phyloP scores from a whole-genome alignment of 306 rosid genomes.

The Lupinus albus region DNA sequence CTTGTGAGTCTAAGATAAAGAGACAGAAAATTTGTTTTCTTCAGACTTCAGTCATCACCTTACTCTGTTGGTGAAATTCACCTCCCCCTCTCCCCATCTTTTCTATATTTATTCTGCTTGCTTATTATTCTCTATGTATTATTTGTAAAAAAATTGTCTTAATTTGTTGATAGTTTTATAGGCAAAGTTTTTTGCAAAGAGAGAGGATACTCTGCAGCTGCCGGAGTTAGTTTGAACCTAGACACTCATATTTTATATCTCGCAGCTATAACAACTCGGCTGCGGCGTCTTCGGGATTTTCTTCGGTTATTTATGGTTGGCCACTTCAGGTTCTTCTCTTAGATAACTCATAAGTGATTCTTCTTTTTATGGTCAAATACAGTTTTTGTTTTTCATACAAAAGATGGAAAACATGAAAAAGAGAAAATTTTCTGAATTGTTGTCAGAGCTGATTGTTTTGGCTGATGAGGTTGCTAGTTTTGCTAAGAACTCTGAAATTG shows the following conservation, averaged over 20 bases:
- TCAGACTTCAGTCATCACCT: constrained; percentile 25
- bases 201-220: too few relatives aligned
- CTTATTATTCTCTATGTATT: constrained; percentile 1
- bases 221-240: too few relatives aligned
- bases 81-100: background rate
- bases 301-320: constrained; percentile 3
- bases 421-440: constrained; percentile 46
- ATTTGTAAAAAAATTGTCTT: background rate
- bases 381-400: constrained; percentile 26
- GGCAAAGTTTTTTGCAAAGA: too few relatives aligned
- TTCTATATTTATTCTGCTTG: constrained; percentile 2
- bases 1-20: constrained; percentile 16
- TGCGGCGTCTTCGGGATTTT: too few relatives aligned
- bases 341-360: constrained; percentile 23
- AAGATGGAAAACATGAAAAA: constrained; percentile 44
- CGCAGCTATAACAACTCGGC: too few relatives aligned
- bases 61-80: constrained; percentile 41
- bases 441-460: constrained; percentile 50
- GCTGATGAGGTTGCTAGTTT: constrained; percentile 58
- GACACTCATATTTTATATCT: too few relatives aligned
- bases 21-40: constrained; percentile 29
- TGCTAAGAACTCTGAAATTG: constrained; percentile 52
- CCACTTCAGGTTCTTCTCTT: constrained; percentile 15
- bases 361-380: constrained; percentile 18
- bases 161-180: background rate